Conservation (phyloP, 2,329 filamentous ascomycete genomes). For the Tolypocladium endophyticum region DNA sequence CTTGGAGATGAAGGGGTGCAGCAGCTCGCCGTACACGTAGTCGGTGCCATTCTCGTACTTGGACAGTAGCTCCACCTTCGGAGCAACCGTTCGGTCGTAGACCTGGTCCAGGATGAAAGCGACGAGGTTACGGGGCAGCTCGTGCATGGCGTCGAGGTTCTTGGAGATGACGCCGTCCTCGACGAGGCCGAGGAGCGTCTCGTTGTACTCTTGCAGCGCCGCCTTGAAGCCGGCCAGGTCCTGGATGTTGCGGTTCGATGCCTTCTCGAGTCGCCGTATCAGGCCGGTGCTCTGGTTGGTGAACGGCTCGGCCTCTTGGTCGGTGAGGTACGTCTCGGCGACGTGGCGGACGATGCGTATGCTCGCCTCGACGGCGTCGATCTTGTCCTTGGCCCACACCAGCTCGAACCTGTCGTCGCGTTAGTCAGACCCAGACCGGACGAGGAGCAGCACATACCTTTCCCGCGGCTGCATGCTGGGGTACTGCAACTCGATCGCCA, state of each 20-base stretch:
- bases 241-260: slow-evolving; percentile 55
- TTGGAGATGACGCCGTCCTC: slow-evolving; percentile 60
- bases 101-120: slow-evolving; percentile 78
- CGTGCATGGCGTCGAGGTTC: slow-evolving; percentile 59
- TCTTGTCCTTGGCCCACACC: slow-evolving; percentile 67
- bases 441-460: slow-evolving; percentile 34
- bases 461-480: slow-evolving; percentile 63
- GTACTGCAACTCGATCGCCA: slow-evolving; percentile 67
- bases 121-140: slow-evolving; percentile 61
- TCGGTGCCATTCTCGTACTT: slow-evolving; percentile 86
- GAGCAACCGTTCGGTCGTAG: slow-evolving; percentile 87
- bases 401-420: slow-evolving; percentile 40
- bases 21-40: slow-evolving; percentile 89
- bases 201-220: slow-evolving; percentile 70
- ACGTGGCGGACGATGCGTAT: slow-evolving; percentile 59
- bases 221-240: slow-evolving; percentile 58
- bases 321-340: slow-evolving; percentile 66
- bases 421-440: slow-evolving; percentile 6
- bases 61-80: slow-evolving; percentile 70
- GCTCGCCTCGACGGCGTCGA: slow-evolving; percentile 67
- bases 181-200: slow-evolving; percentile 52
- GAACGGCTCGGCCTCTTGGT: slow-evolving; percentile 56
- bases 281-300: slow-evolving; percentile 64
- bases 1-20: slow-evolving; percentile 72
- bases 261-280: slow-evolving; percentile 65